Base-by-base conservation (phyloP, 2,329 filamentous ascomycete genomes). In the Hypoxylon sp. region DNA sequence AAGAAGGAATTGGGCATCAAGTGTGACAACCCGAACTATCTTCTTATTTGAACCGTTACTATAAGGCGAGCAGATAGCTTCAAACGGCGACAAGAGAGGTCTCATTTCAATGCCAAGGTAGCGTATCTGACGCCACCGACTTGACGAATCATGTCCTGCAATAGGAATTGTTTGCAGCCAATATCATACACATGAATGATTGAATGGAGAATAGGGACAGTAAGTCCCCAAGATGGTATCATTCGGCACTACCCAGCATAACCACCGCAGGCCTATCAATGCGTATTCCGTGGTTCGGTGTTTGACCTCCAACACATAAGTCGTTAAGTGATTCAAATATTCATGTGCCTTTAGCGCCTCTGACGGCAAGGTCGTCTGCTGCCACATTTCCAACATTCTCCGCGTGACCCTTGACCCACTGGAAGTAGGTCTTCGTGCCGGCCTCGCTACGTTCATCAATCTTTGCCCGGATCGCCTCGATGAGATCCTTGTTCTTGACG, bases 351-450 rank as follows among this genome's bases (percentile, higher is more conserved):
- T 36, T 70, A 16, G 91, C 89, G 0, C 89, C 91, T 59, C 82
- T 81, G 32, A 93, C 90, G 1, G 94, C 94, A 65, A 97, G 81
- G 64, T 78, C 78, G 81, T 98, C 95, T 0, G 96, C 96, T 11
- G 88, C 91, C 45, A 88, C 83, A 73, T 98, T 98, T 1, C 95
- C 94, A 2, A 81, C 78, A 70, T 93, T 83, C 45, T 83, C 83
- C 24, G 84, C 85, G 76, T 99, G 96, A 0, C 93, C 96, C 79
- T 97, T 97, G 48, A 97, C 89, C 94, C 94, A 98, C 67, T 89
- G 85, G 73, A 97, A 96, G 56, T 86, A 80, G 0, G 92, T 96
- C 69, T 82, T 79, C 2, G 84, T 84, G 14, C 87, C 87, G 0
- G 83, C 80, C 55, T 79, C 81, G 50, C 87, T 84, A 50, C 93